Percentiles rank a stretch among this genome's conserved stretches.
Conservation (phyloP, 1,284 basidiomycete species). For the Pascua guehoae region DNA sequence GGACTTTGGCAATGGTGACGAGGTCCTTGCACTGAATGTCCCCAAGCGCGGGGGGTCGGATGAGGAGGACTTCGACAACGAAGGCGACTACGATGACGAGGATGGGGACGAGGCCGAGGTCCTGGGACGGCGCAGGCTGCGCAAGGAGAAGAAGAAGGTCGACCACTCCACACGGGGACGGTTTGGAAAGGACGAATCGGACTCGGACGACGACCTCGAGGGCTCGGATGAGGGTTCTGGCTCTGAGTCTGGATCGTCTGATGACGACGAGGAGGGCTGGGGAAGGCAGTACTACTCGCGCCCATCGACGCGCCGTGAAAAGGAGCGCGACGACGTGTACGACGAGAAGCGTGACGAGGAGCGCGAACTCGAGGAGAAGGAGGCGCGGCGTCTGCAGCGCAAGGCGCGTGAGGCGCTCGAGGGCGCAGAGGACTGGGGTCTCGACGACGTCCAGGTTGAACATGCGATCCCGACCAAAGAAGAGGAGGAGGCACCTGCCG, state of each 20-base stretch:
- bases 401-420: constrained; percentile 68
- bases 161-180: constrained; percentile 43
- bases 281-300: constrained; percentile 76
- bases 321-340: constrained; percentile 17
- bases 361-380: constrained; percentile 21
- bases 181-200: constrained; percentile 48
- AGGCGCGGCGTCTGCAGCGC: constrained; percentile 66
- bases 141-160: constrained; percentile 41
- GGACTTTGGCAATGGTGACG: constrained; percentile 52
- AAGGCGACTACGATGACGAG: constrained; percentile 47
- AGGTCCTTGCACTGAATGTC: constrained; percentile 60
- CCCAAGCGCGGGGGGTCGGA: constrained; percentile 48
- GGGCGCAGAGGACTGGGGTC: constrained; percentile 75
- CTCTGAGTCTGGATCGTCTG: constrained; percentile 26
- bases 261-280: constrained; percentile 65
- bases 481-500: constrained; percentile 6
- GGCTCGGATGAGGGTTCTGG: constrained; percentile 23
- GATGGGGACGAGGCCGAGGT: constrained; percentile 45
- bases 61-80: constrained; percentile 37
- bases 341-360: constrained; percentile 53
- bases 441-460: constrained; percentile 59
- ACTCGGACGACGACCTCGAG: constrained; percentile 56
- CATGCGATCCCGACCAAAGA: constrained; percentile 37
- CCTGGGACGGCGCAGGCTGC: not conserved
- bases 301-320: constrained; percentile 38